These are phyloP conservation scores for Endoconidiophora polonica DNA, from an alignment of 2,329 filamentous ascomycete genomes.

Conservation along the genomic window DNA sequence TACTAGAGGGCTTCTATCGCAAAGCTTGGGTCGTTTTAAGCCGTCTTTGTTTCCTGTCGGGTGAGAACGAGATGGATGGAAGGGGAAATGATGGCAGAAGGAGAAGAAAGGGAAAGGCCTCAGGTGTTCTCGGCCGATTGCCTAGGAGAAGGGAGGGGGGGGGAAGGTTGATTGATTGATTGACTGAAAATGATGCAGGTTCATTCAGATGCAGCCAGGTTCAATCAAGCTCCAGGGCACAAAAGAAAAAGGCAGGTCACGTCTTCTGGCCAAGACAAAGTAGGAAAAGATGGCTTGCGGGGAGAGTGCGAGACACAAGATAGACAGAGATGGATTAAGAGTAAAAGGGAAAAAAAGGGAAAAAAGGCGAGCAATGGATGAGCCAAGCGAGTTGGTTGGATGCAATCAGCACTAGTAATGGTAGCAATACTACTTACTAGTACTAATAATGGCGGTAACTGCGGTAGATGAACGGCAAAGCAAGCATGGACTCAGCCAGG, in stretches of 20 bases:
- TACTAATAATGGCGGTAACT: too few relatives aligned
- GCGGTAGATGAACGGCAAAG: too few relatives aligned
- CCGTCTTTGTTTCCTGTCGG: too few relatives aligned
- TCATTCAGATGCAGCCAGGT: too few relatives aligned
- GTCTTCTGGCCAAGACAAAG: neutral
- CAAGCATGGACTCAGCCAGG: too few relatives aligned
- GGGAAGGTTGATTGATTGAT: neutral
- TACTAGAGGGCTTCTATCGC: too few relatives aligned
- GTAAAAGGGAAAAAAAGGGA: neutral
- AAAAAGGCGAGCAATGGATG: neutral
- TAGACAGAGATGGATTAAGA: neutral
- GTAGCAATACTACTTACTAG: too few relatives aligned
- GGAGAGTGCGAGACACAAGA: neutral
- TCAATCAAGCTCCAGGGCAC: neutral
- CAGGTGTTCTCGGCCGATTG: neutral
- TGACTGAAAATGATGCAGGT: neutral
- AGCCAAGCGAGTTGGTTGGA: too few relatives aligned
- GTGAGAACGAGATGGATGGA: too few relatives aligned
- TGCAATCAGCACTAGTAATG: too few relatives aligned
- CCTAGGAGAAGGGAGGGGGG: neutral
- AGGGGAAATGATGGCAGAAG: neutral
- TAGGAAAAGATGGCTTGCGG: neutral
- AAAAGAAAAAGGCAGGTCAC: neutral
- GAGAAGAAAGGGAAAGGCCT: neutral
- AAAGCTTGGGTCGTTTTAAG: too few relatives aligned